Percentiles rank a stretch among this genome's conserved stretches.
phyloP scores from a whole-genome alignment of 2,329 filamentous ascomycete species.

The Aspergillus arachidicola region DNA sequence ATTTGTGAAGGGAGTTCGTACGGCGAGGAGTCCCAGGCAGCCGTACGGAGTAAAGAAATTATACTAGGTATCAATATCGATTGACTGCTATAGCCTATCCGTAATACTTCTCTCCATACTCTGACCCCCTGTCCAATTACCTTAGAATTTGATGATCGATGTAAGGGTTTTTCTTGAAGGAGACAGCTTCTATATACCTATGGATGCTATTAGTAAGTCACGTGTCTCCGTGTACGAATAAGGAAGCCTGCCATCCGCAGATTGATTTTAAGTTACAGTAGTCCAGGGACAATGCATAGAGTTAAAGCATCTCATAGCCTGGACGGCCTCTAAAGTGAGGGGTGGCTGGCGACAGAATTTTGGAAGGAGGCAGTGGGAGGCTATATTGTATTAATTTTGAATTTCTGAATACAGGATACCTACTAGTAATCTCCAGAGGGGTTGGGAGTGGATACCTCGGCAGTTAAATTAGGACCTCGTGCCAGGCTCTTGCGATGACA shows the following conservation, averaged over 20 bases:
- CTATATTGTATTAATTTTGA: not conserved
- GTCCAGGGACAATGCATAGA: not conserved
- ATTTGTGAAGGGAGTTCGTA: not conserved
- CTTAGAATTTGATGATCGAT: not conserved
- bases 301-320: not conserved
- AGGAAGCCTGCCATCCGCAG: not conserved
- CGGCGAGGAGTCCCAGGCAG: not conserved
- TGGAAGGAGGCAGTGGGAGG: not conserved
- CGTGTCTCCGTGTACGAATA: not conserved
- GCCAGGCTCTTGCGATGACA: not conserved
- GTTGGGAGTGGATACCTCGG: not conserved
- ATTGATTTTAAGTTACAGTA: constrained; percentile 1
- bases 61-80: not conserved
- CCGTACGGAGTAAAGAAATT: not conserved
- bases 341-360: not conserved
- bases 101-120: not conserved
- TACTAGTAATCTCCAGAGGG: not conserved
- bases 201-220: not conserved
- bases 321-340: not conserved
- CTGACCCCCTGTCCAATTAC: not conserved
- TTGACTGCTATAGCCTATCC: not conserved
- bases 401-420: not conserved
- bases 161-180: not conserved
- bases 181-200: not conserved
- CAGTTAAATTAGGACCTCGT: not conserved